A percentile compares a stretch with the other conserved stretches of the same genome.
Evolutionary conservation across 208 protist genomes (phyloP).

Genomic region (Leishmania gerbilli): DNA sequence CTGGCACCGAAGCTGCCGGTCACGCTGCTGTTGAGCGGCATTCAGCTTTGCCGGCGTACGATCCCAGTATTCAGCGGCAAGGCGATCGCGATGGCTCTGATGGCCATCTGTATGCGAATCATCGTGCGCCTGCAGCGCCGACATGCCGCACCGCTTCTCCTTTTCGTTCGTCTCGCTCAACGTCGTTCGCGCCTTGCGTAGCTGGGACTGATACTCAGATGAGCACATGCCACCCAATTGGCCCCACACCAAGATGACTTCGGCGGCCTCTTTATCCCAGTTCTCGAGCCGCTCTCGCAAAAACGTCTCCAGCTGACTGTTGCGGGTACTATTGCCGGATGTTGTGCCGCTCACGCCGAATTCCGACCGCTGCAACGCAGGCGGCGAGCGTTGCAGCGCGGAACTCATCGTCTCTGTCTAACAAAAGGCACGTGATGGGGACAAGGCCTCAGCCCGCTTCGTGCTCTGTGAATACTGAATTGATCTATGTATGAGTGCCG

Average conservation of each 20-base stretch:
- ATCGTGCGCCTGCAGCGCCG: not conserved
- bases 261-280: constrained; percentile 16
- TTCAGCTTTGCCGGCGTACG: constrained; percentile 1
- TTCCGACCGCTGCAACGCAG: not conserved
- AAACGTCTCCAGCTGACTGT: constrained; percentile 10
- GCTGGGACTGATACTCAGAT: constrained; percentile 22
- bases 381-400: not conserved
- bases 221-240: constrained; percentile 21
- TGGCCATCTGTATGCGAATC: not conserved
- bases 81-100: constrained; percentile 10
- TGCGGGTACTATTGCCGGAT: not conserved
- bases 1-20: not conserved
- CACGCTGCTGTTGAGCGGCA: constrained; percentile 9
- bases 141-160: not conserved
- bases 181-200: constrained; percentile 8
- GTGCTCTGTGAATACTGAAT: not conserved
- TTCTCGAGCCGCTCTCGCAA: constrained; percentile 13
- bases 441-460: not conserved
- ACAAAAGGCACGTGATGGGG: not conserved
- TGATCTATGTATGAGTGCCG: not conserved
- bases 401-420: not conserved
- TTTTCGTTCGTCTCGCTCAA: constrained; percentile 1
- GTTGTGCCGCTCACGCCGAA: not conserved
- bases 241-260: constrained; percentile 16
- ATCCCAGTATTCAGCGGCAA: constrained; percentile 2